Conservation (phyloP, 805 yeast species). For the Clavispora phyllophila region DNA sequence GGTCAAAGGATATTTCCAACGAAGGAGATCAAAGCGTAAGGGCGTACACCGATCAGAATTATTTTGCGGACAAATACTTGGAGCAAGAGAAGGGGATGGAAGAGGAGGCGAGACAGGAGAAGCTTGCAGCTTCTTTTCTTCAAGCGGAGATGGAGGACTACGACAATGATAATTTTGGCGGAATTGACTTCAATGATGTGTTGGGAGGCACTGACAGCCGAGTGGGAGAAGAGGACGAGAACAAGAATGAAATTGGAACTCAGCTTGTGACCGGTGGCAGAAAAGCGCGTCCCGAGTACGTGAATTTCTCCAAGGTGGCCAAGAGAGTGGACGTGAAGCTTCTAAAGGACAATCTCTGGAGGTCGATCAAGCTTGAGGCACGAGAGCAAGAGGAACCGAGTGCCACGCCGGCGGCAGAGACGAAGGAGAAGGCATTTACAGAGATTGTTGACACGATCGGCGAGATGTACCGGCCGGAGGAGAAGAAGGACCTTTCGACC, state of each 20-base stretch:
- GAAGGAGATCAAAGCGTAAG: constrained; percentile 14
- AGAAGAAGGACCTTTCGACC: constrained; percentile 67
- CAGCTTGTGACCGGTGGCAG: constrained; percentile 19
- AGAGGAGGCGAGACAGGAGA: constrained; percentile 30
- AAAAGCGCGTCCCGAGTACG: constrained; percentile 36
- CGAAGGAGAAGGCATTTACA: constrained; percentile 35
- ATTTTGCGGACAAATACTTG: constrained; percentile 63
- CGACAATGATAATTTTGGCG: constrained; percentile 33
- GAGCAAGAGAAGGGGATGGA: constrained; percentile 28
- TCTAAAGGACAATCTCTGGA: constrained; percentile 76
- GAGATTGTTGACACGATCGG: constrained; percentile 46
- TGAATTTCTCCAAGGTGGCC: constrained; percentile 63
- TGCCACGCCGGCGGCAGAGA: neutral
- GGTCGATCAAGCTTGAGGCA: constrained; percentile 33
- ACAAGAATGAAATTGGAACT: constrained; percentile 11
- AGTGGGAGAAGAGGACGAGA: constrained; percentile 9
- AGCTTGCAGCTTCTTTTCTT: constrained; percentile 33
- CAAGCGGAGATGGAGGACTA: constrained; percentile 40
- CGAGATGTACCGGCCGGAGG: constrained; percentile 49
- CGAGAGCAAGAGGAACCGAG: constrained; percentile 12
- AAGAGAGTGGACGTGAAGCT: constrained; percentile 72
- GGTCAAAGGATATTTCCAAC: neutral
- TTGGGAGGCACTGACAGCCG: constrained; percentile 20
- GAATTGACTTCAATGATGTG: constrained; percentile 41
- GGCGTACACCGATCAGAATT: constrained; percentile 55